Evolutionary conservation across 345 rosid species (phyloP).

Genomic region (Hypericum perforatum): DNA sequence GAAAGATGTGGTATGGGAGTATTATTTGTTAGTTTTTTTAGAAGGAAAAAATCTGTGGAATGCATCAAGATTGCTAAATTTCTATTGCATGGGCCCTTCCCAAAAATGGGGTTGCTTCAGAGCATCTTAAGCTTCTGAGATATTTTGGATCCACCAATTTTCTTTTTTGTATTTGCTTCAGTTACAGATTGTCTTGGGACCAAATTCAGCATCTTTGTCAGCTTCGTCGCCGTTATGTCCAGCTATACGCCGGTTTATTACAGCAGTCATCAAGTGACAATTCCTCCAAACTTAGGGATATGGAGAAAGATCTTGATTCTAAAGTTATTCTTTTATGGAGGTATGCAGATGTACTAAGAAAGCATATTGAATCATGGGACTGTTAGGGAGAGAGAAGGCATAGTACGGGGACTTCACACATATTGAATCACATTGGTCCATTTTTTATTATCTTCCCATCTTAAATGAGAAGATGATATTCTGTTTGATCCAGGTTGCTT

Average conservation of each 20-base stretch:
- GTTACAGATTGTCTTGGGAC: constrained; percentile 89
- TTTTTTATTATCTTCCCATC: no score
- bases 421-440: no score
- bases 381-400: no score
- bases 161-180: constrained; percentile 26
- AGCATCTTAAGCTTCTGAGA: no score
- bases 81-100: background rate
- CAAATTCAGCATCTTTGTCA: constrained; percentile 63
- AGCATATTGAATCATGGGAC: no score
- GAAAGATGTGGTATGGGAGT: constrained; percentile 58
- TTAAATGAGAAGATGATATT: background rate
- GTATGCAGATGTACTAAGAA: constrained; percentile 22
- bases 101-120: no score
- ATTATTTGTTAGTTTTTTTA: background rate
- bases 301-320: constrained; percentile 84
- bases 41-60: background rate
- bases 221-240: constrained; percentile 80
- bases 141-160: constrained; percentile 18
- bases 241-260: constrained; percentile 65
- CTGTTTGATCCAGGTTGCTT: constrained; percentile 55
- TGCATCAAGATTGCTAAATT: background rate
- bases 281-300: constrained; percentile 62
- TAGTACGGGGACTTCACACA: no score
- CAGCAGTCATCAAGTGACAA: constrained; percentile 50
- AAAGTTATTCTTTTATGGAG: constrained; percentile 98